A percentile compares a stretch with the other conserved stretches of the same genome.
phyloP scores from a whole-genome alignment of 140 eudicot species.

The Oenanthe javanica region DNA sequence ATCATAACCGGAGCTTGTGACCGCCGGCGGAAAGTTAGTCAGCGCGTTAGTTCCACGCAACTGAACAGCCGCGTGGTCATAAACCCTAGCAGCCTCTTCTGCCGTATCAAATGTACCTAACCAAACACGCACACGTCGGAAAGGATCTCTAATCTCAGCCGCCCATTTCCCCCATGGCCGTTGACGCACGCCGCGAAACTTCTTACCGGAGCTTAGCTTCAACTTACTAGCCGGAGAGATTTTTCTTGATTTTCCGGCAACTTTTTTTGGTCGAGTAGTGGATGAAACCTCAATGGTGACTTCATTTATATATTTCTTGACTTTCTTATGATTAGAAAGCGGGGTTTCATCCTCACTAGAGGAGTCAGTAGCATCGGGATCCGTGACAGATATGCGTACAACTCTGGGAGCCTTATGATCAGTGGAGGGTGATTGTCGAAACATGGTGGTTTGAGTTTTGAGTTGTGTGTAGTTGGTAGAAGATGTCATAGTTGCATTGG shows the following conservation, averaged over 20 bases:
- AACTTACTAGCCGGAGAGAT: slow-evolving; percentile 22
- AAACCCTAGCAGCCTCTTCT: slow-evolving; percentile 96
- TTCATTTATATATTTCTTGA: slow-evolving; percentile 53
- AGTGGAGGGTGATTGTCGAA: not conserved
- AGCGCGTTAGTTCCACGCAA: slow-evolving; percentile 98
- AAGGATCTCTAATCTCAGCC: slow-evolving; percentile 94
- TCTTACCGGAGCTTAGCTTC: slow-evolving; percentile 31
- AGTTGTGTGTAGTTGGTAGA: slow-evolving; percentile 39
- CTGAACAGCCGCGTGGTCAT: slow-evolving; percentile 94
- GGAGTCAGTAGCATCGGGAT: slow-evolving; percentile 85
- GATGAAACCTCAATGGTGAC: slow-evolving; percentile 34
- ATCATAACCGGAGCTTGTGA: slow-evolving; percentile 35
- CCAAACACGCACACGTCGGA: slow-evolving; percentile 79
- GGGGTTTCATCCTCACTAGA: slow-evolving; percentile 61
- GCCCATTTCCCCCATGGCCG: slow-evolving; percentile 99
- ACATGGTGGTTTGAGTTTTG: slow-evolving; percentile 35
- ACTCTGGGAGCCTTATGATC: slow-evolving; percentile 24
- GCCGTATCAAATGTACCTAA: slow-evolving; percentile 90
- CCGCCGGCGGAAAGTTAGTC: slow-evolving; percentile 51
- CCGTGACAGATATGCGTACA: slow-evolving; percentile 78
- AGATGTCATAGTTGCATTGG: not conserved
- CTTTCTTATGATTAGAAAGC: slow-evolving; percentile 20
- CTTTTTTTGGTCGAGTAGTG: slow-evolving; percentile 20
- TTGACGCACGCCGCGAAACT: slow-evolving; percentile 90
- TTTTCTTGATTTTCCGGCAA: slow-evolving; percentile 4